A percentile compares a stretch with the other conserved stretches of the same genome.
Evolutionary conservation across 768 basidiomycete species (phyloP).

Genomic region (Boletus eberwhitei): DNA sequence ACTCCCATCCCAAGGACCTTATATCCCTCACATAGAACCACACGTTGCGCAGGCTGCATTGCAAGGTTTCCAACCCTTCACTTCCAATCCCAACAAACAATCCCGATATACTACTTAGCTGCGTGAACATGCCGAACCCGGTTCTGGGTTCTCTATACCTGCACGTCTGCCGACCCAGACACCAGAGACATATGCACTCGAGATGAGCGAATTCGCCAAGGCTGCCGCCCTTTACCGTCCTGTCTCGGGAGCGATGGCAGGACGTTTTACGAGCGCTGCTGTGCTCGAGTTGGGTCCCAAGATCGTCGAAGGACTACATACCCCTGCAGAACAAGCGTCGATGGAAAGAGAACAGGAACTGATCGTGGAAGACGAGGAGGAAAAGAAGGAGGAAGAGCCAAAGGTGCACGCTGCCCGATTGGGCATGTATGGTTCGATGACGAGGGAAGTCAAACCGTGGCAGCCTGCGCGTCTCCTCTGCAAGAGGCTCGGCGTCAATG

Average conservation of each 20-base stretch:
- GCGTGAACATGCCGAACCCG: slow-evolving; percentile 57
- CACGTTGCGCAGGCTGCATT: slow-evolving; percentile 85
- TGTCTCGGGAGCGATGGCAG: slow-evolving; percentile 87
- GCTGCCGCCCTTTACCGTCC: slow-evolving; percentile 90
- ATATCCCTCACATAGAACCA: slow-evolving; percentile 63
- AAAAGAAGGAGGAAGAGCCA: slow-evolving; percentile 62
- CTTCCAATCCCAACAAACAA: slow-evolving; percentile 72
- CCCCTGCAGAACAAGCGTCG: slow-evolving; percentile 39
- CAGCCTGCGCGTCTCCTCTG: slow-evolving; percentile 83
- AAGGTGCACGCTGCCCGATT: slow-evolving; percentile 76
- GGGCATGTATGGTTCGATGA: slow-evolving; percentile 90
- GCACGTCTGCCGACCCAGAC: slow-evolving; percentile 55
- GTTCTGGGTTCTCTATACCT: slow-evolving; percentile 44
- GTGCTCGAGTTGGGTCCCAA: slow-evolving; percentile 65
- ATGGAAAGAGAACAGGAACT: slow-evolving; percentile 44
- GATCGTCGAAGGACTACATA: slow-evolving; percentile 65
- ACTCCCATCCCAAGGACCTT: slow-evolving; percentile 30
- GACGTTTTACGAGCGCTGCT: slow-evolving; percentile 83
- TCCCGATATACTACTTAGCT: slow-evolving; percentile 83
- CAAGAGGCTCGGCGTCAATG: slow-evolving; percentile 90
- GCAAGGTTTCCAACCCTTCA: slow-evolving; percentile 87
- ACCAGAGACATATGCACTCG: slow-evolving; percentile 71
- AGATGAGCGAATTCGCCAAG: slow-evolving; percentile 83
- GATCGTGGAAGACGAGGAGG: slow-evolving; percentile 36
- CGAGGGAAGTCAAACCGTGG: slow-evolving; percentile 72